These are phyloP conservation scores for Nitzschia putrida DNA, from an alignment of 108 stramenopile species.

Conservation along the genomic window DNA sequence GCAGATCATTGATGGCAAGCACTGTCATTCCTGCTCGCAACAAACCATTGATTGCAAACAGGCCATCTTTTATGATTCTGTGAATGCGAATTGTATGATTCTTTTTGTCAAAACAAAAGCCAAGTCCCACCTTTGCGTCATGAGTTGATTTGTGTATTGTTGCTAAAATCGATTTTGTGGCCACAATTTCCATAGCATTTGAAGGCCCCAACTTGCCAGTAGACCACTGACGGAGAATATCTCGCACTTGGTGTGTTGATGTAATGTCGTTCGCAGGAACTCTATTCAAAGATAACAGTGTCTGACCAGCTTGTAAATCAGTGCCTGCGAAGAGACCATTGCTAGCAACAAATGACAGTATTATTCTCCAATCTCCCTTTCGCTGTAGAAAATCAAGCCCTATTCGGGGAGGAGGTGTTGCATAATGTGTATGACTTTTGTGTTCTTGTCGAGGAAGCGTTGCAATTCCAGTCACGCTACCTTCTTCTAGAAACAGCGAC, in stretches of 20 bases:
- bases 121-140: background rate
- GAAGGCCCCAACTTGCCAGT: background rate
- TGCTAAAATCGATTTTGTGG: background rate
- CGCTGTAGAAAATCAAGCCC: background rate
- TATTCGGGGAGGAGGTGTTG: background rate
- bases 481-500: too few species aligned
- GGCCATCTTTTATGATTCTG: background rate
- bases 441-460: background rate
- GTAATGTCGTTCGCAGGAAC: background rate
- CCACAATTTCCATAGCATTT: background rate
- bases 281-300: background rate
- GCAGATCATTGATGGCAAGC: background rate
- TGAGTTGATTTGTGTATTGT: background rate
- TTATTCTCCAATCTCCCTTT: background rate
- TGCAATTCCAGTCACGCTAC: too few species aligned
- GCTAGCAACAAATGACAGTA: background rate
- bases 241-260: background rate
- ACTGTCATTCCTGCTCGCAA: constrained; percentile 1
- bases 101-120: background rate
- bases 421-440: background rate
- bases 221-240: background rate
- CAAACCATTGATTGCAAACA: background rate
- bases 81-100: background rate
- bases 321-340: background rate
- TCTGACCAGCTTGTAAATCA: background rate